phyloP scores from a whole-genome alignment of 2,329 filamentous ascomycete species.

The Didymellaceae sp. region DNA sequence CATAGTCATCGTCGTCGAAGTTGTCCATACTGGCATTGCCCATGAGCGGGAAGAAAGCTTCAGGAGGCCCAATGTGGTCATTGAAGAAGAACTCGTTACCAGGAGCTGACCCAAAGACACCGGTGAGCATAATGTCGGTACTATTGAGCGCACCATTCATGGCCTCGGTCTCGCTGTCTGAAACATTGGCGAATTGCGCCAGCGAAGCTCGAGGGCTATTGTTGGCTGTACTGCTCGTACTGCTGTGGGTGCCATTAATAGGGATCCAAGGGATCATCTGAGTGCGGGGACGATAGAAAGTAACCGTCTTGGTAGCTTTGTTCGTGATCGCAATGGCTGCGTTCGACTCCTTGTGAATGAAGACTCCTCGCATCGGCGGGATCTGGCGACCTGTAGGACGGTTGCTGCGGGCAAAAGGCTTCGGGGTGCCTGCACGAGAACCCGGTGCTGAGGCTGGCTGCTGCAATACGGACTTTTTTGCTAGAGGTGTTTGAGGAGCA shows the following conservation, averaged over 20 bases:
- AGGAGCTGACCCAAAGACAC: constrained; percentile 60
- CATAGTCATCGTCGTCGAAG: constrained; percentile 60
- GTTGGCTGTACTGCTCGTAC: constrained; percentile 48
- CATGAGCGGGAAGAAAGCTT: constrained; percentile 76
- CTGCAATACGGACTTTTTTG: constrained; percentile 54
- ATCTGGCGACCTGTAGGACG: constrained; percentile 35
- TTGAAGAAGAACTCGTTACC: constrained; percentile 58
- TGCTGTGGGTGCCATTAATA: constrained; percentile 44
- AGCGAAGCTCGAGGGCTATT: constrained; percentile 49
- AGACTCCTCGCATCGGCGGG: constrained; percentile 44
- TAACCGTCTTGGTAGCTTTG: constrained; percentile 48
- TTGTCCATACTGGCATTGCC: constrained; percentile 64
- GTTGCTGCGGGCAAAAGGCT: constrained; percentile 46
- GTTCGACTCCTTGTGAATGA: constrained; percentile 45
- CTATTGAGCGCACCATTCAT: constrained; percentile 38
- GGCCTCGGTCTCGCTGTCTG: constrained; percentile 49
- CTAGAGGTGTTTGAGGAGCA: constrained; percentile 54
- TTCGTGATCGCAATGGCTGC: constrained; percentile 53
- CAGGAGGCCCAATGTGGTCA: constrained; percentile 73
- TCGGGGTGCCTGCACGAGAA: constrained; percentile 46
- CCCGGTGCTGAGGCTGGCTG: constrained; percentile 56
- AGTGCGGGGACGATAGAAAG: constrained; percentile 51
- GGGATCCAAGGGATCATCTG: constrained; percentile 36
- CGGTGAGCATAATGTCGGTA: constrained; percentile 79
- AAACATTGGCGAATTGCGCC: constrained; percentile 38